phyloP scores from a whole-genome alignment of 1,284 basidiomycete species.

The Tilletia caries region DNA sequence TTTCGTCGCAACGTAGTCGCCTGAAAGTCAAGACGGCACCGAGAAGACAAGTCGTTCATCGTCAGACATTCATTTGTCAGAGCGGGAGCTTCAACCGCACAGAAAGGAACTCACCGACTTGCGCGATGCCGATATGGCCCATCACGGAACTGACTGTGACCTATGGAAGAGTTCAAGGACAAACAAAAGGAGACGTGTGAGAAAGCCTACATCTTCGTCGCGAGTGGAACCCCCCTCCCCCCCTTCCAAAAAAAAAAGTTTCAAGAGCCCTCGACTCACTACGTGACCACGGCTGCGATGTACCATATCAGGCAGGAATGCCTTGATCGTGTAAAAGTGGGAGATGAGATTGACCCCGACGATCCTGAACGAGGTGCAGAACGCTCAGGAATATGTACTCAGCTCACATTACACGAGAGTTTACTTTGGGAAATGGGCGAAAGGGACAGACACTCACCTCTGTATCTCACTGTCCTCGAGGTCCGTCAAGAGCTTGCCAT shows the following conservation, averaged over 20 bases:
- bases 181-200: not conserved
- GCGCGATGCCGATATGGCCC: constrained; percentile 70
- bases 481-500: constrained; percentile 80
- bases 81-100: no score
- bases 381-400: no score
- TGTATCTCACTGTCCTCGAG: constrained; percentile 71
- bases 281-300: constrained; percentile 72
- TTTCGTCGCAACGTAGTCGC: constrained; percentile 51
- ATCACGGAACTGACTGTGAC: constrained; percentile 64
- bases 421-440: no score
- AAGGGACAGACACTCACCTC: constrained; percentile 16
- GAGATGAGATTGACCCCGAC: constrained; percentile 82
- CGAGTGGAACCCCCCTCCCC: no score
- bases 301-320: constrained; percentile 88
- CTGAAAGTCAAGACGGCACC: no score
- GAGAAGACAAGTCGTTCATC: not conserved
- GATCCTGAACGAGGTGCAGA: constrained; percentile 68
- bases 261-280: constrained; percentile 54
- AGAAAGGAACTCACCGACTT: constrained; percentile 67
- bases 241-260: no score
- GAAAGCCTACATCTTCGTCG: no score
- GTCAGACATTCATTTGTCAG: no score
- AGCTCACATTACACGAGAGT: no score
- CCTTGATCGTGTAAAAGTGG: constrained; percentile 85
- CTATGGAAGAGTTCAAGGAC: not conserved